Evolutionary conservation across 2,329 filamentous ascomycete genomes (phyloP), one percentile per base, ranked within the genome.

Genomic region (Fusarium chuoi): DNA sequence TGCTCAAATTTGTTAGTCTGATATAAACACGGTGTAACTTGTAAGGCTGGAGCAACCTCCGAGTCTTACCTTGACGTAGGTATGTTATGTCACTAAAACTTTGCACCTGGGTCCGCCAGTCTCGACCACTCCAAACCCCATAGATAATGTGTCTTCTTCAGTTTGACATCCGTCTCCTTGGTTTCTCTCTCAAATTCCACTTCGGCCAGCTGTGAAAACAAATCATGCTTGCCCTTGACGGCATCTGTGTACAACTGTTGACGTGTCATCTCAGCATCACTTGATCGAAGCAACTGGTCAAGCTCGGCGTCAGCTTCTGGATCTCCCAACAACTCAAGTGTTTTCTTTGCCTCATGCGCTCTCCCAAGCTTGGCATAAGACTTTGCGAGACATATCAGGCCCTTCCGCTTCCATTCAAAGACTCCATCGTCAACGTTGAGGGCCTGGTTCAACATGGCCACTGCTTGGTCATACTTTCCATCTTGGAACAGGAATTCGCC

Each of bases 81-180:
- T 28, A 20, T 35, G 20, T 38, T 18, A 33, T 42, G 11, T 26
- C 17, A 35, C 78, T 57, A 82, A 46, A 76, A 74, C 51, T 70
- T 70, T 18, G 54, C 73, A 17, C 63, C 71, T 7, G 54, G 44
- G 54, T 82, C 76, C 7, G 78, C 80, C 44, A 83, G 61, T 24
- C 77, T 77, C n/a, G 79, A 75, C 78, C 81, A 83, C 69, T 83
- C 81, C 73, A 78, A 69, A 17, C 79, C 81, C 82, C 80, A 83
- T 11, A 72, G 74, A 26, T 70, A 55, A 20, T 74, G 68, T 6
- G 81, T 74, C 38, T 71, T 73, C 41, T 57, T 74, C 9, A 62
- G 49, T 41, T 55, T 65, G 26, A 62, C 56, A 41, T 67, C 62
- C 14, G 63, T 61, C 30, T 77, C 61, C 15, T 69, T 60, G 8